phyloP scores from a whole-genome alignment of 1,139 yeast genomes.

The Lodderomyces jiufengensis region DNA sequence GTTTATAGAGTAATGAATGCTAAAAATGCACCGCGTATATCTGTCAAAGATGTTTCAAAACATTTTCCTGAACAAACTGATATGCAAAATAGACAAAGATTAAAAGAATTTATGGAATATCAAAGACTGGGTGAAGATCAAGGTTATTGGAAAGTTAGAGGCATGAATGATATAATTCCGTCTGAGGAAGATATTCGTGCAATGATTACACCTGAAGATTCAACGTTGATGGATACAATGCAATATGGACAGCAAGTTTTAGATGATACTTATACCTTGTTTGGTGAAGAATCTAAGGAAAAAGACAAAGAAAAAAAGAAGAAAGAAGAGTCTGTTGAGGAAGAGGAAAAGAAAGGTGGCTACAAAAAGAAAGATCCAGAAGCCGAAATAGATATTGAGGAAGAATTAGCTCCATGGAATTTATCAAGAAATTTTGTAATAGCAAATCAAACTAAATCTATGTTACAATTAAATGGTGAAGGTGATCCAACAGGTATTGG shows the following conservation, averaged over 20 bases:
- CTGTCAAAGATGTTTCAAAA: conserved; percentile 82
- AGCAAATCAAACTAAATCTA: conserved; percentile 95
- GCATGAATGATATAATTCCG: conserved; percentile 56
- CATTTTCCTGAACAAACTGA: conserved; percentile 98
- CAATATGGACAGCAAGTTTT: conserved; percentile 84
- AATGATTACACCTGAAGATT: conserved; percentile 93
- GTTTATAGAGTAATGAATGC: conserved; percentile 85
- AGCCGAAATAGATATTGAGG: conserved; percentile 58
- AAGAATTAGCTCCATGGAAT: conserved; percentile 93
- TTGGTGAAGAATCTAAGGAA: conserved; percentile 23
- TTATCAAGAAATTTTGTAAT: conserved; percentile 83
- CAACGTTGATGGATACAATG: conserved; percentile 85
- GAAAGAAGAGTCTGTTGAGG: conserved; percentile 17
- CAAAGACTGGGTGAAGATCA: conserved; percentile 94
- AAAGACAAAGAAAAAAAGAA: conserved; percentile 14
- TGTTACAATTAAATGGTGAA: conserved; percentile 94
- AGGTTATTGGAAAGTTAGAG: conserved; percentile 91
- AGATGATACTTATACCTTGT: conserved; percentile 66
- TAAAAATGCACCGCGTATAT: conserved; percentile 67
- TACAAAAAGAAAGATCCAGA: conserved; percentile 21
- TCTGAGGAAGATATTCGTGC: conserved; percentile 73
- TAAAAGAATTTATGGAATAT: conserved; percentile 97
- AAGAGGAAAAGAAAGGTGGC: conserved; percentile 19
- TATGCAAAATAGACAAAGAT: conserved; percentile 92
- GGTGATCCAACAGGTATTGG: conserved; percentile 96